Conservation (phyloP, 2,329 filamentous ascomycete species). For the Fusarium praegraminearum region DNA sequence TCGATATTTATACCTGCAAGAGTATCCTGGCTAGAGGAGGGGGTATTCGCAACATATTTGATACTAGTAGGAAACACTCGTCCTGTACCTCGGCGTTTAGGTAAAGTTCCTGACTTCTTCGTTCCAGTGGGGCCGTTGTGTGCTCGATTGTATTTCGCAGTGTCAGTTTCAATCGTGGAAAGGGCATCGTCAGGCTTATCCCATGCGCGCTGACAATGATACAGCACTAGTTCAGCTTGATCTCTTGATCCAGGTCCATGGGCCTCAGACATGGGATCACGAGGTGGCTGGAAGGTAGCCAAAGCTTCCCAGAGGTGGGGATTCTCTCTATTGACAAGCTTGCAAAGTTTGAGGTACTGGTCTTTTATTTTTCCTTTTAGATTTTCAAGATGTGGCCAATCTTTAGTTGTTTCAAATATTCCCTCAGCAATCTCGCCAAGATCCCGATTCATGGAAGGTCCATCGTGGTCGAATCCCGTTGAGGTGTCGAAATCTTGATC, state of each 20-base stretch:
- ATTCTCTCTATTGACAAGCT: neutral
- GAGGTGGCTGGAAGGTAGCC: no score
- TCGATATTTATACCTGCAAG: fast-evolving
- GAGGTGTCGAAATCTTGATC: neutral
- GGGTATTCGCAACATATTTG: neutral
- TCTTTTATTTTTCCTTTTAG: no score
- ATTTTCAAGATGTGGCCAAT: fast-evolving
- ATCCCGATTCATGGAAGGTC: no score
- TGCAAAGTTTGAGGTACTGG: neutral
- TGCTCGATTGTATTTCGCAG: neutral
- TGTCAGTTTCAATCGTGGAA: neutral
- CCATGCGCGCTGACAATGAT: neutral
- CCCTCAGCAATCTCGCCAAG: neutral
- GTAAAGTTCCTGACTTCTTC: fast-evolving
- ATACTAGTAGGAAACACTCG: neutral
- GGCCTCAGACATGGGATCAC: no score
- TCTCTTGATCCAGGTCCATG: neutral
- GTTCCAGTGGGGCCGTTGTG: fast-evolving
- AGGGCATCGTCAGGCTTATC: neutral
- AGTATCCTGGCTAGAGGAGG: neutral
- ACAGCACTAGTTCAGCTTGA: neutral
- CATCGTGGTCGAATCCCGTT: neutral
- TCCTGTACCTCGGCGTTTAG: neutral
- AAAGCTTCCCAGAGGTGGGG: neutral
- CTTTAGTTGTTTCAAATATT: neutral